Percentiles rank a stretch among this genome's conserved stretches.
Conservation (phyloP, 1,284 basidiomycete genomes). For the Sparassis latifolia region DNA sequence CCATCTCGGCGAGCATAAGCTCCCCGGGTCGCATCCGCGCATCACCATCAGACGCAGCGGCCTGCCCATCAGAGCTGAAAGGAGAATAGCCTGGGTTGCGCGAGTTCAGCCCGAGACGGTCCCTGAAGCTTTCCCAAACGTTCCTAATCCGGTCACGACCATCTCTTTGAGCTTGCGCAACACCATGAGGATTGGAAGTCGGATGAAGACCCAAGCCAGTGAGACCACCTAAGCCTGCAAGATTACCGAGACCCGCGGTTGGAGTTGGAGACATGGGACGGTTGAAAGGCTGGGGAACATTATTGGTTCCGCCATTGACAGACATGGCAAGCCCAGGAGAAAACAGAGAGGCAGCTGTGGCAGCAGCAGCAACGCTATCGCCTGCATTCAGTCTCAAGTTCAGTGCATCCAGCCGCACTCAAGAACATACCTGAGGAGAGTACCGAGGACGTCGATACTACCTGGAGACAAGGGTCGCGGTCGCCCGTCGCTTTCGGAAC, state of each 20-base stretch:
- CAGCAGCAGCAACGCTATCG: conserved; percentile 68
- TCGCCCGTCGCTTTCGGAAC: conserved; percentile 12
- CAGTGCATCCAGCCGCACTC: too few relatives aligned
- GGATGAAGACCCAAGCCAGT: conserved; percentile 16
- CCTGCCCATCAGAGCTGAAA: conserved; percentile 1
- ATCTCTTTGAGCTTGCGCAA: conserved; percentile 17
- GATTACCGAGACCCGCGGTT: conserved; percentile 34
- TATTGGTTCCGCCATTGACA: conserved; percentile 6
- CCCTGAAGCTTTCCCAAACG: conserved; percentile 60
- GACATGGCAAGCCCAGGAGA: conserved; percentile 38
- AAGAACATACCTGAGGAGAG: conserved; percentile 57
- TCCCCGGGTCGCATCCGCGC: conserved; percentile 29
- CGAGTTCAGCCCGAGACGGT: conserved; percentile 46
- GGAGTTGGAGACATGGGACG: conserved; percentile 45
- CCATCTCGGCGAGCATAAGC: conserved; percentile 70
- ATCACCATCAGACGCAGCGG: conserved; percentile 4
- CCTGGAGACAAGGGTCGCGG: conserved; percentile 48
- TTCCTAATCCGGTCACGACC: conserved; percentile 40
- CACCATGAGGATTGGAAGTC: conserved; percentile 2
- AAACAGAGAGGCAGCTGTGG: conserved; percentile 68
- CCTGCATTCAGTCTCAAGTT: background rate
- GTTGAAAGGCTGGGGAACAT: conserved; percentile 9
- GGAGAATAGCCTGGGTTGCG: conserved; percentile 3
- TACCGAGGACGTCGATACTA: conserved; percentile 74
- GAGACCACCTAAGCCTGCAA: conserved; percentile 18